Evolutionary conservation across 176 grass and related monocot species (phyloP), one percentile per base, ranked within the genome.

Genomic region (Calamus simplicifolius): DNA sequence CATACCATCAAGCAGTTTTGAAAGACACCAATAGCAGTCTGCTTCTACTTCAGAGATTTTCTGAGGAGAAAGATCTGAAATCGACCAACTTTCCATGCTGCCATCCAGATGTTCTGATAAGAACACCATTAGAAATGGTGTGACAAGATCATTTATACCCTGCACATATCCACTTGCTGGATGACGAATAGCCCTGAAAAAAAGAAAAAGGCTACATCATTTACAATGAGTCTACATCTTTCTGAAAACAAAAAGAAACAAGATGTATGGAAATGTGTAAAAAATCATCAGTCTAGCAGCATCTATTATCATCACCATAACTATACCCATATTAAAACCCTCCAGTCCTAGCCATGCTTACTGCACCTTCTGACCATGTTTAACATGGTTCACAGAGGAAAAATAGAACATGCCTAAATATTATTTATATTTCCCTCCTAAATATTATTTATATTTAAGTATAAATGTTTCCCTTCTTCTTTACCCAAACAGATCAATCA

Each of bases 91-190:
- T 35, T 89, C 90, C 82, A 95, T 81, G 56, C 78, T 82, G 63
- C 90, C 90, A 26, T 89, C 79, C 48, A 89, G 77, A 69, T 95
- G 79, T 75, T 95, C 90, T 48, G 90, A 95, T 68, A 95, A 83
- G 67, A 95, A 95, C 29, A 95, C 85, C 6, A 95, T 78, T 51
- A 95, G 66, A 73, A 95, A 95, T 18, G 90, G 90, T 13, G 90
- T 92, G 17, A 98, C 76, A 64, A 98, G 79, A 67, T 98, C 93
- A 1, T 98, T 98, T 89, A 98, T 98, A 80, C 93, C 93, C 77
- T 98, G 93, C 61, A 98, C 93, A 6, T 98, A 98, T 29, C 93
- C 93, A 49, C 93, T 98, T 70, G 93, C 87, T 27, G 93, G 93
- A 52, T 98, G 93, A 54, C 93, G 73, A 71, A 98, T 98, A 29